These are phyloP conservation scores for Begonia masoniana DNA, from an alignment of 306 rosid genomes.

Conservation along the genomic window DNA sequence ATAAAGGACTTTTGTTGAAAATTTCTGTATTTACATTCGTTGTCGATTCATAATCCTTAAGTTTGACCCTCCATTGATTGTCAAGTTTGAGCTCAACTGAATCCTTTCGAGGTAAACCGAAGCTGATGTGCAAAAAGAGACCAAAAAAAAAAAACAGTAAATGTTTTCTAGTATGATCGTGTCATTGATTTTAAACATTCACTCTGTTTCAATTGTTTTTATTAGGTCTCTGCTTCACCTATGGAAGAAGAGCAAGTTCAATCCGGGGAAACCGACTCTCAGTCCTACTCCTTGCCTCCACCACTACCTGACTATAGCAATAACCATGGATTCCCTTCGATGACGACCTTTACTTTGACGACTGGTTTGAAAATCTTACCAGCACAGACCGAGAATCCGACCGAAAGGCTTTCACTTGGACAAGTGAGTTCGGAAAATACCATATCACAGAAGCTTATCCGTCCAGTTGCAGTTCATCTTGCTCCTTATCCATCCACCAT, in stretches of 20 bases:
- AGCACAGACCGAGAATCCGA: constrained; percentile 30
- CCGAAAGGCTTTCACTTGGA: constrained; percentile 33
- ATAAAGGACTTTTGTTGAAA: too few species aligned
- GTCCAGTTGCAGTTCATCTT: constrained; percentile 20
- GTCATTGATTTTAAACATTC: not conserved
- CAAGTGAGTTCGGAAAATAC: constrained; percentile 27
- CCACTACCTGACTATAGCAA: constrained; percentile 32
- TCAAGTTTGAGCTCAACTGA: too few species aligned
- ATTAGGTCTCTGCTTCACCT: constrained; percentile 53
- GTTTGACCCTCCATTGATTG: too few species aligned
- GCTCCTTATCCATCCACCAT: constrained; percentile 19
- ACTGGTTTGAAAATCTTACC: constrained; percentile 11
- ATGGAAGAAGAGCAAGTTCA: constrained; percentile 63
- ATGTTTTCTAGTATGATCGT: not conserved
- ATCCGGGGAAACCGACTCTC: constrained; percentile 36
- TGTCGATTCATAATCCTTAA: too few species aligned
- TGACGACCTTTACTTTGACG: constrained; percentile 21
- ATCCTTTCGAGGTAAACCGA: too few species aligned
- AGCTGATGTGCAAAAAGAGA: too few species aligned
- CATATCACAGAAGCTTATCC: constrained; percentile 23
- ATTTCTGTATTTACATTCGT: too few species aligned
- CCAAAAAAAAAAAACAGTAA: too few species aligned
- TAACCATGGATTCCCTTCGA: constrained; percentile 29
- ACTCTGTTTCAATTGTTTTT: constrained; percentile 7
- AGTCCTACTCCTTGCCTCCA: constrained; percentile 27